Base-by-base conservation (phyloP, 805 yeast genomes). In the Myxozyma geophila region DNA sequence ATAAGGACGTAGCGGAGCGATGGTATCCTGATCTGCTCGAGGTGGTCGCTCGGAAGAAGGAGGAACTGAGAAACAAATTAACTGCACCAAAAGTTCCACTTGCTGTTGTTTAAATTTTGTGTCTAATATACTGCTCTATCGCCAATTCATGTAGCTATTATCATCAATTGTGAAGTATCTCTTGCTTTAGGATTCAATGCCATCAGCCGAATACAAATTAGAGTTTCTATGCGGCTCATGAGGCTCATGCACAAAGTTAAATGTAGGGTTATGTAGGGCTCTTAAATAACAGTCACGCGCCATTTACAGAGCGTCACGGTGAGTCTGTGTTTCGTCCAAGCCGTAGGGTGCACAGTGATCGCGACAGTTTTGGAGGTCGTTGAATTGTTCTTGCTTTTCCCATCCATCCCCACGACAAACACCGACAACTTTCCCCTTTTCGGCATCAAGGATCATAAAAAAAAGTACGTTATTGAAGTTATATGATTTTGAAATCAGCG, bases 21-120 rank as follows among this genome's bases (percentile, higher is more conserved):
- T 78, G 81, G 81, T 78, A 78, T 62, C 75, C 79, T 15, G 79
- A 78, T 19, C 62, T 76, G 48, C 43, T 63, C 35, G 59, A 35
- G 17, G 62, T 58, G 23, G 66, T 62, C 21, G 28, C 41, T 36
- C 8, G 15, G 40, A 47, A 48, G 57, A 58, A 62, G 52, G 66
- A 58, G 48, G 58, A 52, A 23, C 58, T 62, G 44, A 19, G 64
- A 44, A 39, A 47, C 13, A 48, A 54, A 41, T 46, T 58, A 23
- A 37, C 37, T 15, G 49, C 28, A 6, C 51, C 52, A 13, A 23
- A 17, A 4, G 46, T 49, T 23, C 57, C 50, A 6, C 46, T 58
- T 7, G 52, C 51, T 10, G 59, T 54, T 7, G 47, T 48, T 12
- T 59, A 53, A 44, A 28, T 13, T 37, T 7, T 15, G 5, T 52